Percentiles rank a stretch among this genome's conserved stretches.
These are phyloP conservation scores for Xylaria longipes DNA, from an alignment of 495 filamentous ascomycete genomes.

Conservation along the genomic window DNA sequence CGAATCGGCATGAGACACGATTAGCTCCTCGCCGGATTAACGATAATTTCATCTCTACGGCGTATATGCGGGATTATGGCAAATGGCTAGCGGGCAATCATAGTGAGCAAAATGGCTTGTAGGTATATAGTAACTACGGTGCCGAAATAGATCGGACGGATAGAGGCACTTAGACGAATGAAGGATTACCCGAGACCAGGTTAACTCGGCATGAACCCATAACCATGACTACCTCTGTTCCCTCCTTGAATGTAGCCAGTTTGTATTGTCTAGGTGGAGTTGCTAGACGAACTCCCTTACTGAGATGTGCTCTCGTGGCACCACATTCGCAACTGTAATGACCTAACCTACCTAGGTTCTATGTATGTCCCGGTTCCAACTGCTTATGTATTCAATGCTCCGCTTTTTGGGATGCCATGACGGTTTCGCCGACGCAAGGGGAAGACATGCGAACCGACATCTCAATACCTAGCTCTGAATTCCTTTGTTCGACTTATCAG, in stretches of 20 bases:
- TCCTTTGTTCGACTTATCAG: too few species aligned
- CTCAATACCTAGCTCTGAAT: background rate
- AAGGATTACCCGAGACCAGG: background rate
- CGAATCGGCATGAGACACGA: conserved; percentile 23
- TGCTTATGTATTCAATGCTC: too few species aligned
- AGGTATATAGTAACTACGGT: conserved; percentile 24
- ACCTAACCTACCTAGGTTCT: too few species aligned
- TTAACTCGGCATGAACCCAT: conserved; percentile 50
- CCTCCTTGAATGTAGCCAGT: background rate
- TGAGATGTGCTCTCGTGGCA: background rate
- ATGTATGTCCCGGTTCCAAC: too few species aligned
- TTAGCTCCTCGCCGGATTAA: conserved; percentile 23
- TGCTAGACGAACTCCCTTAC: background rate
- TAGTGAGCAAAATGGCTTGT: conserved; percentile 29
- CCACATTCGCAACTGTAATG: background rate
- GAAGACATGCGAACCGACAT: background rate
- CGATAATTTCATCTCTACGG: conserved; percentile 26
- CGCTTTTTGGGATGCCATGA: background rate
- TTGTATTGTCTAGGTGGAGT: background rate
- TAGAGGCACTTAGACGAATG: conserved; percentile 18
- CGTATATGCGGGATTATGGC: conserved; percentile 22
- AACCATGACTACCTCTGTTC: conserved; percentile 50
- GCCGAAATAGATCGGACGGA: conserved; percentile 24
- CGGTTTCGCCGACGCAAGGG: background rate
- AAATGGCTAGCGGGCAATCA: conserved; percentile 24